phyloP scores from a whole-genome alignment of 495 filamentous ascomycete species.

The Collariella sp. region DNA sequence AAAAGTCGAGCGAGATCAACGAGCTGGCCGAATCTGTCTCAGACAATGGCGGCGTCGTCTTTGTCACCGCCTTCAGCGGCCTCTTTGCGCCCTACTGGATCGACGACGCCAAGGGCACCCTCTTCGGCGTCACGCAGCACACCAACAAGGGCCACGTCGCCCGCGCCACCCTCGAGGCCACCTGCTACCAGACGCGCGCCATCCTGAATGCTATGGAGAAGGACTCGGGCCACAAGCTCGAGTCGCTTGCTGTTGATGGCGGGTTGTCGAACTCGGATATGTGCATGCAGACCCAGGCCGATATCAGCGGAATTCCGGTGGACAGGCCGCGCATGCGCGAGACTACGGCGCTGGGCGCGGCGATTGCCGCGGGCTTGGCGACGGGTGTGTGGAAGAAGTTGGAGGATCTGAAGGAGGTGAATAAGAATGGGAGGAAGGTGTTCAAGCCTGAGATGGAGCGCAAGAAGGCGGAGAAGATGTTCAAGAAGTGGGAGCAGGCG shows the following conservation, averaged over 20 bases:
- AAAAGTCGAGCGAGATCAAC: conserved; percentile 68
- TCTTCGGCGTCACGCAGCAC: conserved; percentile 88
- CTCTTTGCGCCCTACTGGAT: conserved; percentile 99
- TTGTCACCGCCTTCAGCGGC: conserved; percentile 94
- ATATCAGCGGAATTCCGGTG: conserved; percentile 81
- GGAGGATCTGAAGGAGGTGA: conserved; percentile 70
- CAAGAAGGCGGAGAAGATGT: conserved; percentile 58
- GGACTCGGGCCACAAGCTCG: conserved; percentile 71
- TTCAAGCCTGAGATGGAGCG: conserved; percentile 60
- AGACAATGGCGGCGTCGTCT: conserved; percentile 88
- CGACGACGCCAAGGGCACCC: conserved; percentile 86
- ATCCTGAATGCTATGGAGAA: conserved; percentile 93
- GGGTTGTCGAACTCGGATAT: conserved; percentile 91
- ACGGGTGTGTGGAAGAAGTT: conserved; percentile 74
- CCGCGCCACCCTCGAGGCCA: conserved; percentile 87
- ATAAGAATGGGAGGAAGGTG: conserved; percentile 60
- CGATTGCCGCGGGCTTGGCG: conserved; percentile 87
- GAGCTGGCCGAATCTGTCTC: conserved; percentile 71
- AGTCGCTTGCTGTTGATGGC: conserved; percentile 79
- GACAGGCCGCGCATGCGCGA: conserved; percentile 88
- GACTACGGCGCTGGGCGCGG: conserved; percentile 88
- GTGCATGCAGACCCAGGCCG: conserved; percentile 94
- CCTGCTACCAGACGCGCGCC: conserved; percentile 90
- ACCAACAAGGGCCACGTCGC: conserved; percentile 87
- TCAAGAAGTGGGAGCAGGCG: conserved; percentile 72